Conservation (phyloP, 2,329 filamentous ascomycete genomes). For the Orbilia blumenaviensis region DNA sequence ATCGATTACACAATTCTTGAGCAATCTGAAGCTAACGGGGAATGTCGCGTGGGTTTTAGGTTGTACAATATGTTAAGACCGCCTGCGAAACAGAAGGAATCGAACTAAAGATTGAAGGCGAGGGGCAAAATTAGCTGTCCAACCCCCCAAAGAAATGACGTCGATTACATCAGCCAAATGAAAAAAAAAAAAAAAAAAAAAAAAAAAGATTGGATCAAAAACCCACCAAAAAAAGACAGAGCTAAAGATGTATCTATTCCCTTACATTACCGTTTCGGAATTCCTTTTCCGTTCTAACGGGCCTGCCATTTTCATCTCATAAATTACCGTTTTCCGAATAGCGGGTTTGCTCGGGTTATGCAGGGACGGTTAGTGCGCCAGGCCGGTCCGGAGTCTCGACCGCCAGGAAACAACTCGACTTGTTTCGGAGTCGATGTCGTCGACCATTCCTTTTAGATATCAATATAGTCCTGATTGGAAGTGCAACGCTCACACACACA, state of each 20-base stretch:
- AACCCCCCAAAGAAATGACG: not conserved
- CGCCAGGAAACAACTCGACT: not conserved
- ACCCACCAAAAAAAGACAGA: no score
- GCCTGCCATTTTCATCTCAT: constrained; percentile 4
- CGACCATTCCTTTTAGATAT: constrained; percentile 1
- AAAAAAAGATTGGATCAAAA: constrained; percentile 2
- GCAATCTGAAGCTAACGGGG: constrained; percentile 25
- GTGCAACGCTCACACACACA: constrained; percentile 3
- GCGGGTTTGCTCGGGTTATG: not conserved
- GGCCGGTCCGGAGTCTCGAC: constrained; percentile 6
- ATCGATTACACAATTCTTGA: constrained; percentile 18
- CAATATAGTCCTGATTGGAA: constrained; percentile 18
- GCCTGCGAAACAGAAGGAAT: constrained; percentile 50
- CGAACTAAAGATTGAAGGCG: constrained; percentile 40
- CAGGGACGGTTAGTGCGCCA: not conserved
- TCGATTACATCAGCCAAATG: not conserved
- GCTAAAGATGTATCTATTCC: no score
- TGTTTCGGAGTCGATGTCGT: not conserved
- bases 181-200: not conserved
- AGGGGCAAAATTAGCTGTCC: constrained; percentile 29
- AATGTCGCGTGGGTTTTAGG: constrained; percentile 43
- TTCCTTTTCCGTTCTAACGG: not conserved
- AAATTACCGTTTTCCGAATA: constrained; percentile 17
- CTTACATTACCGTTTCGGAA: constrained; percentile 23
- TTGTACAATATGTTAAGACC: constrained; percentile 48